Evolutionary conservation across 2,329 filamentous ascomycete genomes (phyloP).

Genomic region (Aschersonia sp.): DNA sequence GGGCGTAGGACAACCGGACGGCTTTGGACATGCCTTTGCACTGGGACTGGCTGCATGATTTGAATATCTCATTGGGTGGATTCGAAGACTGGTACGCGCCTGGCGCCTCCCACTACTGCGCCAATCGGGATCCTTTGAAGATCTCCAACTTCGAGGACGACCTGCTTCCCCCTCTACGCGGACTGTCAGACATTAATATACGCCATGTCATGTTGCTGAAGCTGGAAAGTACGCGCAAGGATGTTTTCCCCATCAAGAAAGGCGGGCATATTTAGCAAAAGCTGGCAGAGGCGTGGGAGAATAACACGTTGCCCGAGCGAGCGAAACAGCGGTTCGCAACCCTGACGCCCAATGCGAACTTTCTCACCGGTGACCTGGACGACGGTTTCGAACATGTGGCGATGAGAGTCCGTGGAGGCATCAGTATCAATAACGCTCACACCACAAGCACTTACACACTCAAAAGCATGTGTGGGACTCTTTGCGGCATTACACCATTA

Average conservation of each 20-base stretch:
- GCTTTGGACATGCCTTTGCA: constrained; percentile 10
- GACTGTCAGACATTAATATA: constrained; percentile 17
- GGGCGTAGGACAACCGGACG: constrained; percentile 12
- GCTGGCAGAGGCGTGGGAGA: constrained; percentile 15
- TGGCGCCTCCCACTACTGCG: constrained; percentile 15
- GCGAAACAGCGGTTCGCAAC: constrained; percentile 13
- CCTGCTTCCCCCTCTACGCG: constrained; percentile 13
- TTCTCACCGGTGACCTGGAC: constrained; percentile 18
- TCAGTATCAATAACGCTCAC: constrained; percentile 23
- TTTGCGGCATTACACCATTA: constrained; percentile 26
- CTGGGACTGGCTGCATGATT: constrained; percentile 11
- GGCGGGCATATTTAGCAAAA: constrained; percentile 21
- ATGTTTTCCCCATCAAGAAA: constrained; percentile 29
- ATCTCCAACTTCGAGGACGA: constrained; percentile 23
- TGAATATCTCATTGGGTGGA: constrained; percentile 6
- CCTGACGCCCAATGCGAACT: constrained; percentile 17
- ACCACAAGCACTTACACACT: constrained; percentile 28
- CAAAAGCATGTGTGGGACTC: constrained; percentile 25
- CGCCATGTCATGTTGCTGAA: constrained; percentile 27
- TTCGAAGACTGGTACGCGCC: constrained; percentile 14
- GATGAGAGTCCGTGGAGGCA: constrained; percentile 18
- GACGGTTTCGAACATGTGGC: constrained; percentile 17
- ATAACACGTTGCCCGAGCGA: constrained; percentile 16
- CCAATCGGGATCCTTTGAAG: constrained; percentile 21
- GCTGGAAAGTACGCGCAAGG: constrained; percentile 27